Base-by-base conservation (phyloP, 2,329 filamentous ascomycete species). In the Hypoxylon sp. region DNA sequence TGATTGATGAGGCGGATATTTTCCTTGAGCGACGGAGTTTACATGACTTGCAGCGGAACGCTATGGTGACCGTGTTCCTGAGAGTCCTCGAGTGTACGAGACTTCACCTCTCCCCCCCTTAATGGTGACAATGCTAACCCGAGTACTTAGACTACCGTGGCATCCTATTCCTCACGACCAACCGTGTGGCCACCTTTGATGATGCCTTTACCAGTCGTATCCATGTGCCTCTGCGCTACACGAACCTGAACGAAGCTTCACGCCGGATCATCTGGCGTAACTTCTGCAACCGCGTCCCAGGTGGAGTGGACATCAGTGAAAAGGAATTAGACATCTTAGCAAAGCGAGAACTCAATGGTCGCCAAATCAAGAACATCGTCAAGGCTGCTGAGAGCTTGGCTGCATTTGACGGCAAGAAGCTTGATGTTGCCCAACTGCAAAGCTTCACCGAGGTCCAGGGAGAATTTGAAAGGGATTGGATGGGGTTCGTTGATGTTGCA, bases 1-100 rank as follows among this genome's bases (percentile, higher is more conserved):
- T 80, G 14, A 73, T 79, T 42, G 77, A 79, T 61, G 78, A 79
- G 68, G 75, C 75, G 27, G 78, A 80, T 61, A 70, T 79, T 10
- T 79, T 77, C 64, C 72, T 80, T 3, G 81, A 84, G 70, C 73
- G 78, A 30, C 80, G 83, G 7, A 71, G 66, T 56, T 35, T 68
- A 33, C 33, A 58, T 30, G 68, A 73, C 55, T 25, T 75, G 33
- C 35, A 66, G 8, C 70, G 73, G 7, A 75, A 75, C 49, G 64
- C 51, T 5, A 65, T 73, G 56, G 73, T 74, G 56, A 78, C 61
- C 66, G 60, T 75, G 30, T 75, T 75, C 56, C 59, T 73, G 30
- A 64, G 73, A 48, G 60, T 68, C 11, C 69, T 75, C 14, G 72
- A 75, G 57, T 74, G 61, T 70, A 61, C 10, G 60, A 59, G 6